These are phyloP conservation scores for Fraxinus greggii DNA, from an alignment of 305 asterid genomes.

Conservation along the genomic window DNA sequence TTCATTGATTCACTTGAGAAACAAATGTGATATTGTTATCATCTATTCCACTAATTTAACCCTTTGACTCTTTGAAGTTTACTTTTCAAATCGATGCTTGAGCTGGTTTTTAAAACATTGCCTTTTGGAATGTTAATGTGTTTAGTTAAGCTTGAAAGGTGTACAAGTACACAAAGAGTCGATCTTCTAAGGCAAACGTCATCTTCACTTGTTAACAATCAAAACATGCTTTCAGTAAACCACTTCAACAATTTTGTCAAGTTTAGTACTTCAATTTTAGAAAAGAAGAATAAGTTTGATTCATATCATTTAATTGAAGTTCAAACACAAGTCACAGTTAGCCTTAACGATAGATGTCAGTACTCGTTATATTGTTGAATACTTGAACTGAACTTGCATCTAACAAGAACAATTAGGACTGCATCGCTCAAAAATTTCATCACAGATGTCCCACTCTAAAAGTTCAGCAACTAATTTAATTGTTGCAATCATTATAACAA, in stretches of 20 bases:
- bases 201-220: background rate
- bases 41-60: background rate
- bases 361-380: background rate
- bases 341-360: background rate
- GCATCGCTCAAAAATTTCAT: background rate
- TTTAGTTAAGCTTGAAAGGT: background rate
- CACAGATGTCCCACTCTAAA: background rate
- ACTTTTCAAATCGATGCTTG: background rate
- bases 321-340: background rate
- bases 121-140: background rate
- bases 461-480: background rate
- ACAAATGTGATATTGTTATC: background rate
- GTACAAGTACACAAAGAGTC: background rate
- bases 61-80: background rate
- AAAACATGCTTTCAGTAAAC: background rate
- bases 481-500: background rate
- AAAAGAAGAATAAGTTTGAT: background rate
- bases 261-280: background rate
- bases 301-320: background rate
- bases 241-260: background rate
- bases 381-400: background rate
- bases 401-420: background rate
- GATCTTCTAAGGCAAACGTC: background rate
- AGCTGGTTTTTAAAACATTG: background rate
- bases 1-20: background rate